phyloP scores from a whole-genome alignment of 768 basidiomycete species.

The Calocybe indica region DNA sequence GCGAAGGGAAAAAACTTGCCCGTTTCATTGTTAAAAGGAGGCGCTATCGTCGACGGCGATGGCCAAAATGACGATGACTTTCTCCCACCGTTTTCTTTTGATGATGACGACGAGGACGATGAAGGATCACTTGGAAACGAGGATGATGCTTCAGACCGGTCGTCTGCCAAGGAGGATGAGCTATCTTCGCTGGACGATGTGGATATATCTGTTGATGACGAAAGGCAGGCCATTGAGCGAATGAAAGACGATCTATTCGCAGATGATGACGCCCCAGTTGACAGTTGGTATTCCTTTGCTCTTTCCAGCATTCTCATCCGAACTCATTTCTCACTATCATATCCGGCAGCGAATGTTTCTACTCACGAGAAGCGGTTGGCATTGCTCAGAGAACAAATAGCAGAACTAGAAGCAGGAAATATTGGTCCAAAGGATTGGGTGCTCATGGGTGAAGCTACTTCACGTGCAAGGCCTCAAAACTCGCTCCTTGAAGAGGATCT shows the following conservation, averaged over 20 bases:
- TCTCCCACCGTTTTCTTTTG: too few species aligned
- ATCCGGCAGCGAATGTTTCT: constrained; percentile 41
- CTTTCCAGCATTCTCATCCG: constrained; percentile 8
- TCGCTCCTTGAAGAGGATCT: constrained; percentile 90
- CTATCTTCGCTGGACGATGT: constrained; percentile 43
- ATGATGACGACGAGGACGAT: constrained; percentile 27
- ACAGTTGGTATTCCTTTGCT: constrained; percentile 17
- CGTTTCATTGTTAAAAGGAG: constrained; percentile 31
- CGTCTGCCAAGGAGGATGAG: constrained; percentile 24
- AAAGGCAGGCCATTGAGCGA: constrained; percentile 50
- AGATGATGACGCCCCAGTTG: constrained; percentile 52
- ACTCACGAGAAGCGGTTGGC: constrained; percentile 74
- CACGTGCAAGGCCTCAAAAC: constrained; percentile 82
- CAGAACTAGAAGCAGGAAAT: constrained; percentile 79
- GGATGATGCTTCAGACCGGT: constrained; percentile 18
- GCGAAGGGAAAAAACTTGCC: constrained; percentile 62
- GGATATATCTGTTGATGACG: constrained; percentile 18
- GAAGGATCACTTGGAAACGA: constrained; percentile 14
- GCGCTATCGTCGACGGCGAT: constrained; percentile 26
- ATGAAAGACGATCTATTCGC: constrained; percentile 78
- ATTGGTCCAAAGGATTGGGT: constrained; percentile 90
- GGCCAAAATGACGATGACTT: constrained; percentile 27
- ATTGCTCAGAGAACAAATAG: constrained; percentile 72
- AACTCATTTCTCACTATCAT: constrained; percentile 21
- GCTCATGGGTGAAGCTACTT: constrained; percentile 83